These are phyloP conservation scores for Pseudocercospora ulei DNA, from an alignment of 2,329 filamentous ascomycete species.

Conservation along the genomic window DNA sequence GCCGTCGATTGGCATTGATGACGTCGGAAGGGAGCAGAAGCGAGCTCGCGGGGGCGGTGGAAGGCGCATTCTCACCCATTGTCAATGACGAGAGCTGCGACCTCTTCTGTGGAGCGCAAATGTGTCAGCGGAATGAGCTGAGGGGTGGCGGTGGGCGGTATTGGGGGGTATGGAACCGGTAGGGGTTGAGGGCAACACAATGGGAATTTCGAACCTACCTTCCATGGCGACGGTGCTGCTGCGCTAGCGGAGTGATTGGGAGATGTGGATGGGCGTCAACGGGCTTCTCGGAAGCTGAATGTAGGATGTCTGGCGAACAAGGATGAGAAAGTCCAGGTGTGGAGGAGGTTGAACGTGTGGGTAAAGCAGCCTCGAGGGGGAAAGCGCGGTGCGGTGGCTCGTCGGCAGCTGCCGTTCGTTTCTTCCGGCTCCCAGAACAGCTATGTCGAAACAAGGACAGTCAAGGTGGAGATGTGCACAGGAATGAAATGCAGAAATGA, in stretches of 20 bases:
- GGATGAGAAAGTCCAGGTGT: constrained; percentile 2
- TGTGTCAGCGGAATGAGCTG: constrained; percentile 23
- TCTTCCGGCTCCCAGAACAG: no score
- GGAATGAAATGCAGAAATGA: no score
- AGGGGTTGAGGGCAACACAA: constrained; percentile 17
- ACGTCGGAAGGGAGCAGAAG: constrained; percentile 31
- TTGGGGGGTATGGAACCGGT: constrained; percentile 16
- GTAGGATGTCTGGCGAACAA: constrained; percentile 6
- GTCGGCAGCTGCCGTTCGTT: no score
- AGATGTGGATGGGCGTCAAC: constrained; percentile 6
- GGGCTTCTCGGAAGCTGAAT: constrained; percentile 1
- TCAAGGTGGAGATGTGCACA: no score
- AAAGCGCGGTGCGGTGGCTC: no score
- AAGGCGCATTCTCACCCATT: constrained; percentile 78
- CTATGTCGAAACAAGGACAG: no score
- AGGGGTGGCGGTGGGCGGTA: constrained; percentile 9
- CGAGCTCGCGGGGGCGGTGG: constrained; percentile 33
- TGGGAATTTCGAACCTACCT: constrained; percentile 27
- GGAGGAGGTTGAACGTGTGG: no score
- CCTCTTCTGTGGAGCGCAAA: constrained; percentile 65
- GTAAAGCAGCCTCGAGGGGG: no score
- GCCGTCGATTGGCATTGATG: constrained; percentile 26
- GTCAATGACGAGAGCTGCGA: constrained; percentile 99
- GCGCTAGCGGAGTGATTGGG: constrained; percentile 1
- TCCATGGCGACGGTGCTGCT: constrained; percentile 30